Evolutionary conservation across 441 rosid genomes (phyloP).

Genomic region (Corymbia citriodora): DNA sequence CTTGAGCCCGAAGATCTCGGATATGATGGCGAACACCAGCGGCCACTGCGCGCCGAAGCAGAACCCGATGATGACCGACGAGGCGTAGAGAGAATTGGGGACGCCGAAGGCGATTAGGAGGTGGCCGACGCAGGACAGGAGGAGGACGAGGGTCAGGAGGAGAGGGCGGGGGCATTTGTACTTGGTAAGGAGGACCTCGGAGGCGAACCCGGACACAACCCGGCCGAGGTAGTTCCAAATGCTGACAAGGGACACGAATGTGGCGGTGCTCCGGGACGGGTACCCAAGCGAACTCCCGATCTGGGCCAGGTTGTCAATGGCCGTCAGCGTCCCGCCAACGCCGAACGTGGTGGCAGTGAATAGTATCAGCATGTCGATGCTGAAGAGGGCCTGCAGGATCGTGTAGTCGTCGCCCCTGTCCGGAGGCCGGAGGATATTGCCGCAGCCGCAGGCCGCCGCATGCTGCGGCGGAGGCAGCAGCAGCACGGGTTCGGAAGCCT

Average conservation of each 20-base stretch:
- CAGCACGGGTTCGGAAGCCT: not conserved
- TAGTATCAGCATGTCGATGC: conserved; percentile 11
- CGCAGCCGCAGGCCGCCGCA: not conserved
- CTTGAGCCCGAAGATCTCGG: conserved; percentile 13
- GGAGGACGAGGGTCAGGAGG: conserved; percentile 3
- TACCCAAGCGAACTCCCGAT: conserved; percentile 4
- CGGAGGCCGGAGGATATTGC: conserved; percentile 1
- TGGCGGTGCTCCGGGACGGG: not conserved
- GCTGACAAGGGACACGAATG: conserved; percentile 9
- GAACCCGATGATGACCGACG: conserved; percentile 6
- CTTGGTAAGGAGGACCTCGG: conserved; percentile 6
- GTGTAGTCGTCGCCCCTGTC: conserved; percentile 8
- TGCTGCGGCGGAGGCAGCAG: not conserved
- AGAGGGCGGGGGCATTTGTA: conserved; percentile 8
- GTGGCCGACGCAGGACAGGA: conserved; percentile 9
- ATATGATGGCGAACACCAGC: conserved; percentile 4
- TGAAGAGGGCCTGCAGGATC: conserved; percentile 14
- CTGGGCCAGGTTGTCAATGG: conserved; percentile 9
- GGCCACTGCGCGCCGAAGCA: conserved; percentile 13
- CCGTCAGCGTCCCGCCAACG: conserved; percentile 9
- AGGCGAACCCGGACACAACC: conserved; percentile 7
- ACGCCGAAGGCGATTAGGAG: conserved; percentile 6
- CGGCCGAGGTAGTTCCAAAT: conserved; percentile 16
- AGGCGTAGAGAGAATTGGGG: not conserved
- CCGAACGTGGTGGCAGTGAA: conserved; percentile 11